Percentiles rank a stretch among this genome's conserved stretches.
These are phyloP conservation scores for Yamadazyma epiphylla DNA, from an alignment of 1,139 yeast genomes.

Conservation along the genomic window DNA sequence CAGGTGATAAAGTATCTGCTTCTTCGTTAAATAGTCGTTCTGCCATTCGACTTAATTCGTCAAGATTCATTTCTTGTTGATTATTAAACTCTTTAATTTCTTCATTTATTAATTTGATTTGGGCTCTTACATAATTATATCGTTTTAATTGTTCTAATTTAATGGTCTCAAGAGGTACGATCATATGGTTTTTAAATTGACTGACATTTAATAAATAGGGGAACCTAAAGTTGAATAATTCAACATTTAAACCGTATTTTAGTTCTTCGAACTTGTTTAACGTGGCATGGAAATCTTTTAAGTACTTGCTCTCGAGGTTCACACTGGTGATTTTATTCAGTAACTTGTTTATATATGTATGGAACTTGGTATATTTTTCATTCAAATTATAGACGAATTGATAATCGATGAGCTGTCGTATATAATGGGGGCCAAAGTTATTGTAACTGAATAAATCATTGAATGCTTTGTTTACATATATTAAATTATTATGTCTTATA, in stretches of 20 bases:
- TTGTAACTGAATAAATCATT: constrained; percentile 17
- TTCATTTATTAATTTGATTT: constrained; percentile 5
- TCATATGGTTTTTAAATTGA: constrained; percentile 4
- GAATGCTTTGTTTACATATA: constrained; percentile 22
- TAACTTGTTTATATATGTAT: constrained; percentile 3
- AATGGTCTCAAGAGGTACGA: constrained; percentile 8
- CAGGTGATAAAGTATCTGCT: not conserved
- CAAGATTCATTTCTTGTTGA: constrained; percentile 7
- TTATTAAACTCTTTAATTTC: constrained; percentile 5
- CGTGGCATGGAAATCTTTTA: constrained; percentile 1
- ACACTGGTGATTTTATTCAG: constrained; percentile 1
- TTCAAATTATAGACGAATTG: constrained; percentile 21
- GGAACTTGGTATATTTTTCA: constrained; percentile 8
- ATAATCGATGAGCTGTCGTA: constrained; percentile 11
- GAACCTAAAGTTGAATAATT: constrained; percentile 15
- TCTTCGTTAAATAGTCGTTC: constrained; percentile 8
- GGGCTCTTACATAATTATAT: constrained; percentile 8
- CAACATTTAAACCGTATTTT: constrained; percentile 9
- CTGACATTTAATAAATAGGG: constrained; percentile 7
- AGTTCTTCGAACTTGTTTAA: constrained; percentile 7
- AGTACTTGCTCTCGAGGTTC: constrained; percentile 1
- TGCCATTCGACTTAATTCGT: constrained; percentile 12
- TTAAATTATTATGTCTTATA: constrained; percentile 20
- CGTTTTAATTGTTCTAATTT: constrained; percentile 10
- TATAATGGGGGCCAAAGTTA: constrained; percentile 7